Evolutionary conservation across 805 yeast species (phyloP).

Genomic region (Kluyveromyces dobzhanskii): DNA sequence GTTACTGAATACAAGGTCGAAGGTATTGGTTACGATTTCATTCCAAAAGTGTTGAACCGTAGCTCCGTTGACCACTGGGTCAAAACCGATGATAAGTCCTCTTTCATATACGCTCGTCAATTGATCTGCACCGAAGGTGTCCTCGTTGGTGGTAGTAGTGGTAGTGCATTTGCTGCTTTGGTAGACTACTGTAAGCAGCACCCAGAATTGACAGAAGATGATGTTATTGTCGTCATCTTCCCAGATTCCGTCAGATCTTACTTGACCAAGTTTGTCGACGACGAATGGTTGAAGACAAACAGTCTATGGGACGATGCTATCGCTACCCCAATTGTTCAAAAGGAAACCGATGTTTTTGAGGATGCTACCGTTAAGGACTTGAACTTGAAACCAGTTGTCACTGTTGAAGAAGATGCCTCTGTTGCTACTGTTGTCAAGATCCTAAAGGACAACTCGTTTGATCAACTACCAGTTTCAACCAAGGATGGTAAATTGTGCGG

Average conservation of each 20-base stretch:
- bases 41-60: conserved; percentile 74
- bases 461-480: conserved; percentile 71
- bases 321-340: conserved; percentile 22
- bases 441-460: conserved; percentile 69
- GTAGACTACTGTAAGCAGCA: conserved; percentile 56
- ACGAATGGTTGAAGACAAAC: conserved; percentile 81
- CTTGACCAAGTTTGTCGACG: conserved; percentile 80
- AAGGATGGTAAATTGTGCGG: conserved; percentile 58
- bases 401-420: conserved; percentile 53
- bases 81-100: conserved; percentile 76
- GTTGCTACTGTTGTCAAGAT: conserved; percentile 59
- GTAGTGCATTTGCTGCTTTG: conserved; percentile 75
- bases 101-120: conserved; percentile 74
- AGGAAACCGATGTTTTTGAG: conserved; percentile 36
- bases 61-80: conserved; percentile 65
- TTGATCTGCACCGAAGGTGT: conserved; percentile 79
- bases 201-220: conserved; percentile 58
- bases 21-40: conserved; percentile 86
- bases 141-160: conserved; percentile 84
- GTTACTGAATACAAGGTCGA: conserved; percentile 65
- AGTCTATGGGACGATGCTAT: conserved; percentile 56
- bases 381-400: conserved; percentile 70
- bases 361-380: conserved; percentile 59
- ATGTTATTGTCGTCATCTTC: conserved; percentile 68
- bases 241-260: conserved; percentile 86